Evolutionary conservation across 2,329 filamentous ascomycete species (phyloP).

Genomic region (Myriangium duriaei): DNA sequence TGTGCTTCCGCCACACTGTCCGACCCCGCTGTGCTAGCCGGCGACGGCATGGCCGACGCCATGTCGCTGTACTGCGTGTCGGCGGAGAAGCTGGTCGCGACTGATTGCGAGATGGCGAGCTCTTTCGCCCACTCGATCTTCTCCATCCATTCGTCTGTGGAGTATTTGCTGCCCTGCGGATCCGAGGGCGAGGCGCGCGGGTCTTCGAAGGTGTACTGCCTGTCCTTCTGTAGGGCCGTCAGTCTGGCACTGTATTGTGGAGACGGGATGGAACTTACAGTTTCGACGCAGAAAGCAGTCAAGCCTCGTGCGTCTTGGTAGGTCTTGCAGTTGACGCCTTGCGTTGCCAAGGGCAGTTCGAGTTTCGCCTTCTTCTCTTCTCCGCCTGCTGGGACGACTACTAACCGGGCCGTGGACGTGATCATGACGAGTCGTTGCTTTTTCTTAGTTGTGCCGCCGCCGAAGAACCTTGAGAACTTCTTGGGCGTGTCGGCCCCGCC

Average conservation of each 20-base stretch:
- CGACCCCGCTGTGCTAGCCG: conserved; percentile 58
- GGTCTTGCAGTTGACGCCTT: conserved; percentile 66
- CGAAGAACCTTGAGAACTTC: conserved; percentile 89
- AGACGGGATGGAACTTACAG: conserved; percentile 48
- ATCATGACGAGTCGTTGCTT: conserved; percentile 88
- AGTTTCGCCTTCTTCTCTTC: conserved; percentile 93
- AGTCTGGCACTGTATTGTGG: conserved; percentile 9
- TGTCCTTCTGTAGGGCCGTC: conserved; percentile 51
- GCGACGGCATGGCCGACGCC: conserved; percentile 54
- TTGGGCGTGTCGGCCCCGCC: conserved; percentile 52
- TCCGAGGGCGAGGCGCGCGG: conserved; percentile 58
- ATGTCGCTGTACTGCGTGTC: conserved; percentile 34
- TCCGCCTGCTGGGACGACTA: conserved; percentile 80
- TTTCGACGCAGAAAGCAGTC: conserved; percentile 82
- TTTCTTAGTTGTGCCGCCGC: conserved; percentile 82
- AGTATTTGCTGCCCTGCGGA: conserved; percentile 51
- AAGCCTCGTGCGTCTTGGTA: conserved; percentile 79
- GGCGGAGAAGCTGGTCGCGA: conserved; percentile 51
- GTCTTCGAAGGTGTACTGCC: conserved; percentile 89
- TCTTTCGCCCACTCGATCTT: conserved; percentile 77
- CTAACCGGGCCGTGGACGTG: conserved; percentile 78
- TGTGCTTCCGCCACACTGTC: conserved; percentile 28
- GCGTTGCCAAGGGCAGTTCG: conserved; percentile 70
- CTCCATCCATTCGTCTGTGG: conserved; percentile 86
- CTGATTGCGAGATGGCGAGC: conserved; percentile 61